Base-by-base conservation (phyloP, 805 yeast species). In the Myxozyma neotropica region DNA sequence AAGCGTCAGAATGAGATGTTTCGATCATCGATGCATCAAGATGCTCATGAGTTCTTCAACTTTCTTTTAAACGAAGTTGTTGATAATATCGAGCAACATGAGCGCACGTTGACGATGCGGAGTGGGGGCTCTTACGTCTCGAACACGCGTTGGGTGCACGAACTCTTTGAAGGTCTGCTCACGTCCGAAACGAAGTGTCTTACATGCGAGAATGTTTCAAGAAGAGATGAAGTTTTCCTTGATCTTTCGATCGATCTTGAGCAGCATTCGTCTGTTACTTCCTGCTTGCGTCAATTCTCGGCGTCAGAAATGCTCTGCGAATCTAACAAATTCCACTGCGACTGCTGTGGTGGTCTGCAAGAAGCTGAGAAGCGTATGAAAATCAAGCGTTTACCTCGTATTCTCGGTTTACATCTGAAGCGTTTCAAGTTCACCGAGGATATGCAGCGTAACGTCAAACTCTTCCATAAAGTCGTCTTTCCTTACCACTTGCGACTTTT, bases 11-110 rank as follows among this genome's bases (percentile, higher is more conserved):
- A 93, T 71, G 89, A 85, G 67, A 76, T 93, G 68, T 94, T 94
- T 73, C 79, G 96, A 62, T 86, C 89, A 58, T 85, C 88, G 47
- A 92, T 91, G 96, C 99, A 94, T 72, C 99, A 94, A 72, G 99
- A 94, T 77, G 97, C 99, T 4, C 99, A 94, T 74, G 99, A 94
- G 74, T 94, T 94, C 74, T 80, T 92, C 70, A 93, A 92, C 72
- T 92, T 89, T 70, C 73, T 92, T 66, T 77, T 94, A 50, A 94
- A 94, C 72, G 91, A 89, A 63, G 79, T 87, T 19, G 77, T 88
- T 53, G 74, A 79, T 68, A 67, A 71, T 27, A 74, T 80, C 38
- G 81, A 79, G 57, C 59, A 33, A 10, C 72, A 73, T 58, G 64
- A 66, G 43, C 50, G 57, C 19, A 40, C 52, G n/a, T 59, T 57